Evolutionary conservation across 108 stramenopile species (phyloP).

Genomic region (Hondaea fermentalgiana): DNA sequence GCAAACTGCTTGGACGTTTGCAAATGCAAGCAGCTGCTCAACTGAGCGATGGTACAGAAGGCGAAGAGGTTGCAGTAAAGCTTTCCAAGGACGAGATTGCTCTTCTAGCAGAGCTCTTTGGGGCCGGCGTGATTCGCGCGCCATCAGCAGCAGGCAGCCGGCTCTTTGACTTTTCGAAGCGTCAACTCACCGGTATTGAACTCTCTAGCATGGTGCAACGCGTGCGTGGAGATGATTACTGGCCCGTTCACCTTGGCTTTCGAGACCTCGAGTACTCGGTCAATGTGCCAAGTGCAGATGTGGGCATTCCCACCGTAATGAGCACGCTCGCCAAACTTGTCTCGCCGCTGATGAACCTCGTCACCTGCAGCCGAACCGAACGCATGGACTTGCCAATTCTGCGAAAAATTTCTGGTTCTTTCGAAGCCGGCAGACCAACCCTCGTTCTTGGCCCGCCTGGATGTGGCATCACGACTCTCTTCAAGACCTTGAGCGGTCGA

Average conservation of each 20-base stretch:
- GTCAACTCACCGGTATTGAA: neutral
- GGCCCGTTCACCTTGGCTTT: neutral
- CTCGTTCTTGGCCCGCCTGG: constrained; percentile 73
- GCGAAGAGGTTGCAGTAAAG: neutral
- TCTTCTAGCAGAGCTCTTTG: neutral
- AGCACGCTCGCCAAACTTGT: neutral
- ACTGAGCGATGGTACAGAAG: neutral
- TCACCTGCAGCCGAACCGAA: neutral
- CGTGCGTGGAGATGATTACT: neutral
- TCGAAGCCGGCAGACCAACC: constrained; percentile 64
- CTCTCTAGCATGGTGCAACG: neutral
- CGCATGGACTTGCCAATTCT: neutral
- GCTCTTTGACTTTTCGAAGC: neutral
- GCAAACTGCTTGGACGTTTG: neutral
- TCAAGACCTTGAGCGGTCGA: neutral
- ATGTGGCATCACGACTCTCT: constrained; percentile 56
- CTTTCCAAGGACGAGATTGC: neutral
- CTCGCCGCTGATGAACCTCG: neutral
- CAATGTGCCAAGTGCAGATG: neutral
- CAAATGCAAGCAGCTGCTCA: neutral
- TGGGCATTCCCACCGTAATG: neutral
- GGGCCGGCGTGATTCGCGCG: neutral
- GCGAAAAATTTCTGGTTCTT: neutral
- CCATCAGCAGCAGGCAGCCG: neutral
- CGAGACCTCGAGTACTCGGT: neutral